phyloP scores from a whole-genome alignment of 2,329 filamentous ascomycete species.

The Lecanoromycetidae sp. region DNA sequence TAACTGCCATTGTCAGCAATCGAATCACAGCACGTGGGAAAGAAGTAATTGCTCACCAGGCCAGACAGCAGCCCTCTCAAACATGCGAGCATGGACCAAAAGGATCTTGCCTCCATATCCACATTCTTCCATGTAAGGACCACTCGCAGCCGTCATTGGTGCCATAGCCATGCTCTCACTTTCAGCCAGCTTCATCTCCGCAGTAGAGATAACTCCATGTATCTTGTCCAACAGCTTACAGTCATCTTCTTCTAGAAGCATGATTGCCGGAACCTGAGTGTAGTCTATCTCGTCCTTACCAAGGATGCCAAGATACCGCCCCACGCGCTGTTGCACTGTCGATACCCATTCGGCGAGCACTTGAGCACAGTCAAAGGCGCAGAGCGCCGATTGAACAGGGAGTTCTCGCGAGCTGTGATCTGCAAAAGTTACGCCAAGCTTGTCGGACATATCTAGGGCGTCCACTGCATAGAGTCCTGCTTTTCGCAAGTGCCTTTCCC shows the following conservation, averaged over 20 bases:
- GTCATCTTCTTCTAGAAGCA: constrained; percentile 87
- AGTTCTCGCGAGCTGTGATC: constrained; percentile 75
- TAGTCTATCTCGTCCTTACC: constrained; percentile 73
- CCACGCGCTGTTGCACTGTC: constrained; percentile 87
- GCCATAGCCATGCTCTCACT: constrained; percentile 44
- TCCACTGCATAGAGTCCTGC: constrained; percentile 88
- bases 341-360: constrained; percentile 90
- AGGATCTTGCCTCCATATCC: constrained; percentile 79
- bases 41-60: no score
- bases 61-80: constrained; percentile 86
- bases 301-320: constrained; percentile 73
- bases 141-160: constrained; percentile 37
- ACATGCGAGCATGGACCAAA: constrained; percentile 70
- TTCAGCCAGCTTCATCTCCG: constrained; percentile 66
- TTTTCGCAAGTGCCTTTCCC: constrained; percentile 79
- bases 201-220: constrained; percentile 60
- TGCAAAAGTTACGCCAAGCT: constrained; percentile 70
- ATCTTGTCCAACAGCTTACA: constrained; percentile 74
- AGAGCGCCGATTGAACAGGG: constrained; percentile 81
- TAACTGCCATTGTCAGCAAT: no score
- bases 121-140: constrained; percentile 48
- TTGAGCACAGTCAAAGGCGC: constrained; percentile 85
- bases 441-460: constrained; percentile 78
- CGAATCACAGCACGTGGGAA: no score
- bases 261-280: constrained; percentile 67